Conservation (phyloP, 2,329 filamentous ascomycete species). For the Ustulina deusta region DNA sequence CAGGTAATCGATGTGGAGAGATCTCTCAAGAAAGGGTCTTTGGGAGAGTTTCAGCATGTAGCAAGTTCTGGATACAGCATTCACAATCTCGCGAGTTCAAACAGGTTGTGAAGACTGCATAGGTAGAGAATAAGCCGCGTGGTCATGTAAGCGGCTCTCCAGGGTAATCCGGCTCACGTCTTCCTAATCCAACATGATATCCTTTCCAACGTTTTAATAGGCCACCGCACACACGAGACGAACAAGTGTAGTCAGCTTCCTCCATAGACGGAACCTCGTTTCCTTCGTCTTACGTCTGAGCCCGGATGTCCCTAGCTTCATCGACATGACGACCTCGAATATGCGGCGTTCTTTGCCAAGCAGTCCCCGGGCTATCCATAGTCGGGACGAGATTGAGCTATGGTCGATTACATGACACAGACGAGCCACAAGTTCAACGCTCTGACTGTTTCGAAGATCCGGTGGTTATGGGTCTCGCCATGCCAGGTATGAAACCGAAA, state of each 20-base stretch:
- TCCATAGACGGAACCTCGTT: neutral
- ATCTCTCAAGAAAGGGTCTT: neutral
- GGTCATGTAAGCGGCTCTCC: neutral
- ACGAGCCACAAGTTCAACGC: neutral
- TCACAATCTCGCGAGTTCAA: neutral
- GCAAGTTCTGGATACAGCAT: neutral
- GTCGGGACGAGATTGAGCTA: neutral
- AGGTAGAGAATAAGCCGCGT: neutral
- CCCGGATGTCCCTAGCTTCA: neutral
- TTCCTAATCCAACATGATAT: no score
- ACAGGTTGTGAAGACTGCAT: neutral
- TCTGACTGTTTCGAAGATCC: constrained; percentile 4
- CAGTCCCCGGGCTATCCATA: neutral
- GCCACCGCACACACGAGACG: neutral
- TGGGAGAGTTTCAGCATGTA: neutral
- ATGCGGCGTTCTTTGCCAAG: neutral
- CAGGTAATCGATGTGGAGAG: neutral
- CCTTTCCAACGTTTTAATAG: neutral
- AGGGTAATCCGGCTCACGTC: neutral
- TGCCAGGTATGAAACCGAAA: neutral
- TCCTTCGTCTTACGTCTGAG: neutral
- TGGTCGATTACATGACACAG: neutral
- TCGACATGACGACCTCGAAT: neutral
- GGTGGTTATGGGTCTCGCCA: neutral
- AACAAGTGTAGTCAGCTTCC: neutral